Percentiles rank a stretch among this genome's conserved stretches.
Evolutionary conservation across 768 basidiomycete genomes (phyloP).

Genomic region (Lepiota venenata): DNA sequence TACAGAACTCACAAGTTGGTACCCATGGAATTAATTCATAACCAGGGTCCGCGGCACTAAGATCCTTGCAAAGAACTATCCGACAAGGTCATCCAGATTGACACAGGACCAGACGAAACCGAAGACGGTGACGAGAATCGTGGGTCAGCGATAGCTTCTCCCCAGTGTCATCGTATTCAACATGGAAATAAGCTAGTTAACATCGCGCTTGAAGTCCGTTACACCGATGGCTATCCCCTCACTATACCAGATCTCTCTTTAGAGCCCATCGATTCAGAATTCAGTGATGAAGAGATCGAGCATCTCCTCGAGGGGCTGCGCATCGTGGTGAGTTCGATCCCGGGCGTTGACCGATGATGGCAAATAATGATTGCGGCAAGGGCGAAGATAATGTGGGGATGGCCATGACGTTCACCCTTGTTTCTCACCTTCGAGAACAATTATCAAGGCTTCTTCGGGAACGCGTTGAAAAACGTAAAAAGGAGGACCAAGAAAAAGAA

Average conservation of each 20-base stretch:
- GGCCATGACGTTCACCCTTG: slow-evolving; percentile 97
- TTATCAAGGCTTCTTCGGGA: slow-evolving; percentile 59
- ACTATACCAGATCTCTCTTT: slow-evolving; percentile 70
- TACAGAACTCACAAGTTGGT: slow-evolving; percentile 88
- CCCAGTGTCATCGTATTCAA: slow-evolving; percentile 12
- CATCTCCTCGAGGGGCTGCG: slow-evolving; percentile 54
- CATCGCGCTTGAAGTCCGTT: slow-evolving; percentile 69
- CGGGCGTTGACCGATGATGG: slow-evolving; percentile 2
- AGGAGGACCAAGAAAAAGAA: slow-evolving; percentile 71
- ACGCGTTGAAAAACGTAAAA: slow-evolving; percentile 52
- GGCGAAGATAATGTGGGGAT: slow-evolving; percentile 88
- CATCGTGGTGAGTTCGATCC: slow-evolving; percentile 43
- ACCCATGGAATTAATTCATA: slow-evolving; percentile 25
- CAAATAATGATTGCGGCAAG: slow-evolving; percentile 30
- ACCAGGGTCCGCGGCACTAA: slow-evolving; percentile 36
- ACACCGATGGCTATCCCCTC: slow-evolving; percentile 84
- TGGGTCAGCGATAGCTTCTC: slow-evolving; percentile 28
- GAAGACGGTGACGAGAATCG: slow-evolving; percentile 58
- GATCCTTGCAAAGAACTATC: slow-evolving; percentile 70
- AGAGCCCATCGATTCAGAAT: slow-evolving; percentile 52
- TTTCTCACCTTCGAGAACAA: slow-evolving; percentile 79
- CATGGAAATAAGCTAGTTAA: slow-evolving; percentile 49
- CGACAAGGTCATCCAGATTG: slow-evolving; percentile 77
- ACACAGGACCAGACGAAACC: slow-evolving; percentile 82
- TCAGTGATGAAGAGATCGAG: slow-evolving; percentile 56